Evolutionary conservation across 2,329 filamentous ascomycete genomes (phyloP), one percentile per base, ranked within the genome.

Genomic region (Didymellaceae sp.): DNA sequence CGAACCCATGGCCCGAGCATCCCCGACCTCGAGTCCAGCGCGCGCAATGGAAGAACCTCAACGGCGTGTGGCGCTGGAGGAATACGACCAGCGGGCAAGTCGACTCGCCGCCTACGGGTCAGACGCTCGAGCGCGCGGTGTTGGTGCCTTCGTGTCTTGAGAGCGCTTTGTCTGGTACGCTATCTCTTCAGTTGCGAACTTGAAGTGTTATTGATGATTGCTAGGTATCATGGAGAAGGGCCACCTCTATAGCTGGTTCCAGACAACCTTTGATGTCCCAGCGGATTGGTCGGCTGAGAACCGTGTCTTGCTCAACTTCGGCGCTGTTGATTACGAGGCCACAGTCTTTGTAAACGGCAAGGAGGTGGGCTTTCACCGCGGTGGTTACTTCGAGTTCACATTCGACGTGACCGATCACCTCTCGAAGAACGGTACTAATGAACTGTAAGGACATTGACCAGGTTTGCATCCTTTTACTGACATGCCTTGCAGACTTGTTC

Each of bases 341-440:
- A 80, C 78, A 0, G 80, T 87, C 1, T 86, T 81, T 50, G 73
- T 87, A 57, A 86, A 86, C 56, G 80, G 81, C 2, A 61, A 77
- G 18, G 54, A 79, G 16, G 80, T 79, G 3, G 80, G 77, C 0
- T 78, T 77, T 43, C 77, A 88, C 55, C 74, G 77, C 1, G 86
- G 86, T 18, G 86, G 86, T 0, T 87, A 87, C 60, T 85, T 80
- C 61, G 77, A 80, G 20, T 87, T 87, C 62, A 80, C 76, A 1
- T 55, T 87, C 16, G 85, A 88, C 59, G 74, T 84, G 14, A 86
- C 85, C 0, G 62, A 77, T 20, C 62, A 71, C 34, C 53, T 79
- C 17, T 65, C 64, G 6, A 51, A 58, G 1, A 76, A 76, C 24
- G 76, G 75, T 4, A 69, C 74, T 0, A 87, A 87, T 61, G 78